Base-by-base conservation (phyloP, 441 rosid genomes). In the Erodium texanum region DNA sequence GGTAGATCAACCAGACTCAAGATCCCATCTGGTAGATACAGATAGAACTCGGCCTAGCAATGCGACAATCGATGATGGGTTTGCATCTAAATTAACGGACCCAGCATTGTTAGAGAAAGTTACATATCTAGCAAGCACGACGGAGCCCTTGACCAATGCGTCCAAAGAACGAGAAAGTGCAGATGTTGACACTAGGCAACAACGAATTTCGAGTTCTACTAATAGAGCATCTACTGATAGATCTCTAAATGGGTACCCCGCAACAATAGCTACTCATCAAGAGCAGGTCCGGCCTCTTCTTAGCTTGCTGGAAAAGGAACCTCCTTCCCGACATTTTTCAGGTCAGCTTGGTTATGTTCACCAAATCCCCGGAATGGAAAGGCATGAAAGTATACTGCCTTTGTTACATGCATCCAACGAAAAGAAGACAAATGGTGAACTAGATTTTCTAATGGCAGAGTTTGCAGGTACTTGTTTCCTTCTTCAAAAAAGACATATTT, bases 251-350 rank as follows among this genome's bases (percentile, higher is more conserved):
- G 96, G 96, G 69, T 78, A 79, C 78, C 59, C 89, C 50, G 64
- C 77, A 62, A 24, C 72, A 8, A 38, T 32, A 62, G 73, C 78
- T 73, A 52, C 86, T 78, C 93, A 85, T 70, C 81, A 86, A 58
- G 96, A 90, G 73, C 96, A 88, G 82, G 98, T 95, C 71, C 92
- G 96, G 20, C 99, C 99, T 74, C 87, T 95, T 77, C 90, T 95
- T 73, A 92, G 97, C 88, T 84, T 95, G 81, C 84, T 95, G 87
- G 99, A 90, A 43, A 95, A 92, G 82, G 99, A 92, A 81, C 98
- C 99, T 12, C 98, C 96, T 69, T 92, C 96, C 50, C 76, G 85
- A 73, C 96, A 76, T 81, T 76, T 81, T 77, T 88, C 98, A 79
- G 98, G 96, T 73, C 99, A 91, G 76, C 82, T 94, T 71, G 99